phyloP scores from a whole-genome alignment of 352 stramenopile genomes.

The Pythium biforme region DNA sequence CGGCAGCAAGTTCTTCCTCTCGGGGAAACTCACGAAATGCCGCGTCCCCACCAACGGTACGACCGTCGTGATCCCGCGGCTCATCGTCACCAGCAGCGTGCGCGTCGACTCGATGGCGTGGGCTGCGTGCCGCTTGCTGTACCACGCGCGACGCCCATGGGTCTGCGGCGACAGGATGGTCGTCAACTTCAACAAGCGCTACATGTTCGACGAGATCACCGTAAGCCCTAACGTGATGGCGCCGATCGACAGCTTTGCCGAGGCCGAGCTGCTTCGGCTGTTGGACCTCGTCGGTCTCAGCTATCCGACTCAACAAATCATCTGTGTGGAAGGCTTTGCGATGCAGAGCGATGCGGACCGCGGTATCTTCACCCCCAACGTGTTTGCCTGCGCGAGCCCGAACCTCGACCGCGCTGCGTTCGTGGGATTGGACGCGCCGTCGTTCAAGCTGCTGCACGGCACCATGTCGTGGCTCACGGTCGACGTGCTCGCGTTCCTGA shows the following conservation, averaged over 20 bases:
- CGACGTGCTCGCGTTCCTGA: conserved; percentile 40
- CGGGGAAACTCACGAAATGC: conserved; percentile 32
- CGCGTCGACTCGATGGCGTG: conserved; percentile 49
- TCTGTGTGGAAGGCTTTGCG: conserved; percentile 21
- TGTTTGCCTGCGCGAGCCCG: conserved; percentile 41
- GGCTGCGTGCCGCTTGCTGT: conserved; percentile 37
- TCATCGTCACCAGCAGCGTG: conserved; percentile 36
- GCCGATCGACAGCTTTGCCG: conserved; percentile 7
- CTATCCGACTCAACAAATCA: conserved; percentile 12
- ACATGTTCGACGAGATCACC: conserved; percentile 27
- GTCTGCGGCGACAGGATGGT: conserved; percentile 50
- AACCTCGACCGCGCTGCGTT: conserved; percentile 32
- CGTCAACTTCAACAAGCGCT: conserved; percentile 36
- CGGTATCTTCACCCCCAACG: conserved; percentile 5
- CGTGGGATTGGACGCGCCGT: conserved; percentile 35
- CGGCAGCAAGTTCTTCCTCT: conserved; percentile 28
- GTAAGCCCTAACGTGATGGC: conserved; percentile 6
- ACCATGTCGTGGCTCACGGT: conserved; percentile 46
- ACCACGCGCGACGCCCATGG: conserved; percentile 35
- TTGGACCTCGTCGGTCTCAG: conserved; percentile 26
- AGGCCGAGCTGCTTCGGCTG: conserved; percentile 31
- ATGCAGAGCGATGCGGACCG: neutral
- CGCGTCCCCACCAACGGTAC: neutral
- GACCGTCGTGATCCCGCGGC: conserved; percentile 22
- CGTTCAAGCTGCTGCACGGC: conserved; percentile 32